Conservation (phyloP, 1,139 yeast genomes). For the Scheffersomyces quercinus region DNA sequence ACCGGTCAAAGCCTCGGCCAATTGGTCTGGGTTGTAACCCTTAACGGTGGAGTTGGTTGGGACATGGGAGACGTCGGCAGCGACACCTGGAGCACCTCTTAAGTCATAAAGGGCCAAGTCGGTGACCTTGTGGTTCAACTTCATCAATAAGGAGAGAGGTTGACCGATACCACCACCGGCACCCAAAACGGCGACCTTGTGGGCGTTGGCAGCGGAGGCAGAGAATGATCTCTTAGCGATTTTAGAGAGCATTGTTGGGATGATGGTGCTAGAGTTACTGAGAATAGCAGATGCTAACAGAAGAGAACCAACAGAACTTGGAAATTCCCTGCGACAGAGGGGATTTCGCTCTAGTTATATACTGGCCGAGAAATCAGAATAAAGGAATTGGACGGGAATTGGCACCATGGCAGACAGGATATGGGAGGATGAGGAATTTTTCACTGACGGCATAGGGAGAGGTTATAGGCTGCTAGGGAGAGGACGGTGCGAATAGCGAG, state of each 20-base stretch:
- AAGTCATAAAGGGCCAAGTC: slow-evolving; percentile 85
- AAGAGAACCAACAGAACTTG: no score
- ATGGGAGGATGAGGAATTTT: no score
- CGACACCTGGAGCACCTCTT: slow-evolving; percentile 89
- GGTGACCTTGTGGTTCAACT: slow-evolving; percentile 59
- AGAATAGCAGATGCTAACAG: neutral
- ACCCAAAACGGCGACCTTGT: slow-evolving; percentile 75
- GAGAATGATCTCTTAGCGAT: slow-evolving; percentile 68
- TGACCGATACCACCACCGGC: slow-evolving; percentile 94
- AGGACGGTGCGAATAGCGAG: no score
- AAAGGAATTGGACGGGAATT: no score
- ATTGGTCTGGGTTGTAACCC: slow-evolving; percentile 66
- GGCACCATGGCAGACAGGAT: no score
- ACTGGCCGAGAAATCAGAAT: no score
- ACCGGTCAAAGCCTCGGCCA: slow-evolving; percentile 64
- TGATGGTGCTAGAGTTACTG: neutral
- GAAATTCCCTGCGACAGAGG: no score
- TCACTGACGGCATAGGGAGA: no score
- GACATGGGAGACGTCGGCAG: slow-evolving; percentile 87
- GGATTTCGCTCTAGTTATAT: no score
- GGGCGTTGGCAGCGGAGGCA: slow-evolving; percentile 61
- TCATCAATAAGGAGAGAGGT: slow-evolving; percentile 83
- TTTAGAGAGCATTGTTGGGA: slow-evolving; percentile 41
- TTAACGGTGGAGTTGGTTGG: slow-evolving; percentile 75
- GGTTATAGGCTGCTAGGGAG: no score